These are phyloP conservation scores for Nyssa sinensis DNA, from an alignment of 148 eudicot species.

Conservation along the genomic window DNA sequence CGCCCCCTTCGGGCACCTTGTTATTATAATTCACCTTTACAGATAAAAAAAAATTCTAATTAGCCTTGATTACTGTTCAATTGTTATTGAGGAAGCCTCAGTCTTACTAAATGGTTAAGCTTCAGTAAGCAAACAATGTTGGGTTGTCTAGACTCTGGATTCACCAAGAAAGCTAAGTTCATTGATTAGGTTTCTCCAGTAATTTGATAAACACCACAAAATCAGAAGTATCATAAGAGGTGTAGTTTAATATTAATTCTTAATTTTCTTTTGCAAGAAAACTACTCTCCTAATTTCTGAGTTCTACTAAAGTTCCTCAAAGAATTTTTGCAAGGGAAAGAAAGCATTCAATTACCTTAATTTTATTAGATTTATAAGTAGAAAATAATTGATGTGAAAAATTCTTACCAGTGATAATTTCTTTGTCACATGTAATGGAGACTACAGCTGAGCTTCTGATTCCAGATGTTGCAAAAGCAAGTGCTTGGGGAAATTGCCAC, in stretches of 20 bases:
- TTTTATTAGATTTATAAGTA: neutral
- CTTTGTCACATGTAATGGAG: conserved; percentile 70
- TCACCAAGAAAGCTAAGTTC: neutral
- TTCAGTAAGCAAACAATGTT: neutral
- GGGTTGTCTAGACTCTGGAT: neutral
- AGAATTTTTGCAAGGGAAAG: neutral
- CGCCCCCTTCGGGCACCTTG: too few species aligned
- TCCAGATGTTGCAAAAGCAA: conserved; percentile 83
- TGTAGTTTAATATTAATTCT: too few species aligned
- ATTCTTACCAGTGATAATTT: conserved; percentile 80
- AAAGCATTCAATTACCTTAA: neutral
- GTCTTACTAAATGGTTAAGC: neutral
- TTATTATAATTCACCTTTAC: too few species aligned
- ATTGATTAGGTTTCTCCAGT: neutral
- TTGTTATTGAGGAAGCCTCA: neutral
- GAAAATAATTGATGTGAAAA: neutral
- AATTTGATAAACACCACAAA: neutral
- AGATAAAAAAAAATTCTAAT: too few species aligned
- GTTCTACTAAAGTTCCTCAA: conserved; percentile 3
- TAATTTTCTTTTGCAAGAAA: neutral
- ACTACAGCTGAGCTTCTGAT: conserved; percentile 80
- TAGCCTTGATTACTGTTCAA: too few species aligned
- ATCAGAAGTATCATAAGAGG: conserved; percentile 1
- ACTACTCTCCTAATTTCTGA: neutral
- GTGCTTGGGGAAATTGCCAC: conserved; percentile 87